phyloP scores from a whole-genome alignment of 2,329 filamentous ascomycete species.

The Pseudogymnoascus sp. region DNA sequence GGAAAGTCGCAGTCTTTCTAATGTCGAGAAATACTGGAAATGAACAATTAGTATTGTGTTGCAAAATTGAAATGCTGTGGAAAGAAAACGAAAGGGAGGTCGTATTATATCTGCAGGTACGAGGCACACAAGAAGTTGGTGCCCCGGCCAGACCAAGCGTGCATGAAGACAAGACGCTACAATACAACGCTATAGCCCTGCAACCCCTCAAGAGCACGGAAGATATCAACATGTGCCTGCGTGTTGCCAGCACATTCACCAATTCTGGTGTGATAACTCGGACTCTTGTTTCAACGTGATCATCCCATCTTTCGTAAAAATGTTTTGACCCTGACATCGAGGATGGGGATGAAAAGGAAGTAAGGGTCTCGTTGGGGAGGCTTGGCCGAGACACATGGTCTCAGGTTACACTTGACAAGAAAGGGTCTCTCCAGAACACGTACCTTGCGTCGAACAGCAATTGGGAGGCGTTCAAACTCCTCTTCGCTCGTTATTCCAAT shows the following conservation, averaged over 20 bases:
- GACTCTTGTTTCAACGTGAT: constrained; percentile 8
- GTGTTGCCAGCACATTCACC: not conserved
- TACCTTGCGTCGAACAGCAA: constrained; percentile 46
- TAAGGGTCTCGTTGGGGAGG: not conserved
- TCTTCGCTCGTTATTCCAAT: constrained; percentile 33
- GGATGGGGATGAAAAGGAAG: not conserved
- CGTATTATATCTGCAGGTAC: constrained; percentile 11
- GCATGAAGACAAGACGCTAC: constrained; percentile 7
- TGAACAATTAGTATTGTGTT: constrained; percentile 10
- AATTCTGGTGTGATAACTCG: not conserved
- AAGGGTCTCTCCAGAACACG: constrained; percentile 22
- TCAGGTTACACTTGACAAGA: constrained; percentile 1
- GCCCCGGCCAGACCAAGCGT: not conserved
- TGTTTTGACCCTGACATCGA: not conserved
- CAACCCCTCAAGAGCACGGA: not conserved
- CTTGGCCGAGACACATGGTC: constrained; percentile 1
- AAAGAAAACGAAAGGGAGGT: constrained; percentile 11
- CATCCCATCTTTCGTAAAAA: not conserved
- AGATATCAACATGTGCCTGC: not conserved
- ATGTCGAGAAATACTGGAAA: constrained; percentile 62
- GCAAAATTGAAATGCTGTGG: constrained; percentile 57
- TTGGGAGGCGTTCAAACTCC: constrained; percentile 43
- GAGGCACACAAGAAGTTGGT: not conserved
- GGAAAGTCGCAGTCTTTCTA: constrained; percentile 62
- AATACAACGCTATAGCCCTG: constrained; percentile 4